Base-by-base conservation (phyloP, 192 early-diverging fungal genomes). In the Blastocladiella britannica region DNA sequence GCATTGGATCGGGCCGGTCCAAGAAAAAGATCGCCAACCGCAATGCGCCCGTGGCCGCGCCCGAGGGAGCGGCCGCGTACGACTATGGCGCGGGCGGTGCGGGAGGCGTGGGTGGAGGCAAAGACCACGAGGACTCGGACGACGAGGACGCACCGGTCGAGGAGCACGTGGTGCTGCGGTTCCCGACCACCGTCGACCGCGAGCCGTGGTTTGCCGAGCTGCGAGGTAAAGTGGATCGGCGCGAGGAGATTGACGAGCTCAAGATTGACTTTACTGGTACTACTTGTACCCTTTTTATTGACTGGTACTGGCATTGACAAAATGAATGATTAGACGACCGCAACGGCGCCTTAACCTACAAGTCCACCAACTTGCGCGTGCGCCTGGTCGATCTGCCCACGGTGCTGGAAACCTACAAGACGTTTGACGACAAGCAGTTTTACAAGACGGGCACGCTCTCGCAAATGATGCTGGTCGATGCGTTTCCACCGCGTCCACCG, bases 331-430 rank as follows among this genome's bases (percentile, higher is more conserved):
- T 62, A 80, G 80, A 82, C 61, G 62, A 63, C 7, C 58, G 88
- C 53, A 63, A 74, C 29, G 87, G 78, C 51, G 67, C 65, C 20
- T 77, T 88, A 27, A 62, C 54, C 7, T 71, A 81, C 31, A 69
- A 74, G n/a, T 69, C 67, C 8, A 43, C 68, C 9, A 66, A 68
- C 22, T 84, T 81, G 47, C 60, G 70, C 15, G 74, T 78, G n/a
- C 81, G 71, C 28, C 73, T 91, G 7, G 82, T 88, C 3, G 88
- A 91, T 63, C 62, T 91, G 28, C 88, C 88, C 9, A 83, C 79
- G 20, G 86, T 91, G 56, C 78, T 86, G 28, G 88, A 91, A 61
- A 79, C 87, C 2, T 84, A 87, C 60, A 91, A 89, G 62, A 89
- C 86, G 0, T 66, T 87, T 8, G 85, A 91, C 58, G 80, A 81